Percentiles rank a stretch among this genome's conserved stretches.
phyloP scores from a whole-genome alignment of 495 filamentous ascomycete species.

The Lindgomyces ingoldianus region DNA sequence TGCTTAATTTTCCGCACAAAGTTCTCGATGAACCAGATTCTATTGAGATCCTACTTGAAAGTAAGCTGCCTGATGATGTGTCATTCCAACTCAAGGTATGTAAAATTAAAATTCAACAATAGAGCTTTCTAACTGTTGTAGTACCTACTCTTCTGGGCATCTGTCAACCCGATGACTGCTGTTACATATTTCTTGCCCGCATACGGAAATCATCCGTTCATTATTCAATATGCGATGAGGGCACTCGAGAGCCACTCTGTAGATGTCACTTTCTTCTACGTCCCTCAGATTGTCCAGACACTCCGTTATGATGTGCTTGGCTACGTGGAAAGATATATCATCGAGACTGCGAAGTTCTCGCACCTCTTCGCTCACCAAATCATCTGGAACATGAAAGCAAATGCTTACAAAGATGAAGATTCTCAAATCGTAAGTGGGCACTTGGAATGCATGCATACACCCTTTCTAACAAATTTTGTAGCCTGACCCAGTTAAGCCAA shows the following conservation, averaged over 20 bases:
- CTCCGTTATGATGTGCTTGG: slow-evolving; percentile 93
- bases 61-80: slow-evolving; percentile 73
- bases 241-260: slow-evolving; percentile 90
- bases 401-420: slow-evolving; percentile 96
- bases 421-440: slow-evolving; percentile 69
- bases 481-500: slow-evolving; percentile 92
- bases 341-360: slow-evolving; percentile 93
- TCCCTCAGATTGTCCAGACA: slow-evolving; percentile 95
- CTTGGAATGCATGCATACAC: background rate
- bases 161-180: slow-evolving; percentile 89
- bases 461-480: slow-evolving; percentile 38
- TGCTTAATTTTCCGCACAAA: slow-evolving; percentile 81
- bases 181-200: slow-evolving; percentile 90
- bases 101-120: background rate
- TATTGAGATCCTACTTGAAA: slow-evolving; percentile 76
- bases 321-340: slow-evolving; percentile 93
- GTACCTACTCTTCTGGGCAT: slow-evolving; percentile 92
- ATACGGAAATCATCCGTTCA: slow-evolving; percentile 90
- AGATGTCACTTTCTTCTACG: slow-evolving; percentile 97
- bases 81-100: slow-evolving; percentile 79
- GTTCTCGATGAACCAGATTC: slow-evolving; percentile 76
- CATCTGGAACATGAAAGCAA: slow-evolving; percentile 99
- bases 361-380: slow-evolving; percentile 98
- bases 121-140: slow-evolving; percentile 50
- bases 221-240: slow-evolving; percentile 96